These are phyloP conservation scores for Tolypocladium pustulatum DNA, from an alignment of 2,329 filamentous ascomycete species.

Conservation along the genomic window DNA sequence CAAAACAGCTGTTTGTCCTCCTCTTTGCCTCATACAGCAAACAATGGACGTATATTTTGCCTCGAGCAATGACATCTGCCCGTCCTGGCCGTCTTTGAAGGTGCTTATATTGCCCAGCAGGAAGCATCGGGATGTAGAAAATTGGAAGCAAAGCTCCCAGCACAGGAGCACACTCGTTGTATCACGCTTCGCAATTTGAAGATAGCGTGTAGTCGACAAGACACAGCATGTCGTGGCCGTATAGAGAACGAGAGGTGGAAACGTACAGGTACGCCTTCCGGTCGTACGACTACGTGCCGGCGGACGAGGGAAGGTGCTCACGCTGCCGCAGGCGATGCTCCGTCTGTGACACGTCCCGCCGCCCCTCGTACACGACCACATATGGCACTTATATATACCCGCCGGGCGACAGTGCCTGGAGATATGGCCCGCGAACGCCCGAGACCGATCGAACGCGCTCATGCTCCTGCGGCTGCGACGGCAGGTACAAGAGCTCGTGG, in stretches of 20 bases:
- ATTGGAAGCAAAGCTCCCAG: background rate
- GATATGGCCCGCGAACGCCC: background rate
- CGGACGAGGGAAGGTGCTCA: background rate
- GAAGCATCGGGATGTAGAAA: background rate
- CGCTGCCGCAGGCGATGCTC: background rate
- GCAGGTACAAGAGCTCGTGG: background rate
- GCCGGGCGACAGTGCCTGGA: background rate
- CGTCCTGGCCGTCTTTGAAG: background rate
- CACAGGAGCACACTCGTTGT: background rate
- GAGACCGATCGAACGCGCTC: background rate
- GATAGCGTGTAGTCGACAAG: background rate
- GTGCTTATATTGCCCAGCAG: background rate
- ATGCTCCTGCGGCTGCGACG: background rate
- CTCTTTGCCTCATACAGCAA: background rate
- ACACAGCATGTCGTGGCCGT: background rate
- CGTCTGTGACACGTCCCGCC: background rate
- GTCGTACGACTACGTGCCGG: background rate
- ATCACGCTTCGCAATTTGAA: background rate
- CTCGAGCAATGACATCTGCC: background rate
- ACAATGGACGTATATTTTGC: background rate
- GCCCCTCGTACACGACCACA: background rate
- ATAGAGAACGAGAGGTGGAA: background rate
- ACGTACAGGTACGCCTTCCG: background rate
- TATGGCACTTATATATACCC: background rate
- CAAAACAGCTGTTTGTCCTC: background rate